Conservation (phyloP, 2,329 filamentous ascomycete species). For the Phaeoacremonium minimum region DNA sequence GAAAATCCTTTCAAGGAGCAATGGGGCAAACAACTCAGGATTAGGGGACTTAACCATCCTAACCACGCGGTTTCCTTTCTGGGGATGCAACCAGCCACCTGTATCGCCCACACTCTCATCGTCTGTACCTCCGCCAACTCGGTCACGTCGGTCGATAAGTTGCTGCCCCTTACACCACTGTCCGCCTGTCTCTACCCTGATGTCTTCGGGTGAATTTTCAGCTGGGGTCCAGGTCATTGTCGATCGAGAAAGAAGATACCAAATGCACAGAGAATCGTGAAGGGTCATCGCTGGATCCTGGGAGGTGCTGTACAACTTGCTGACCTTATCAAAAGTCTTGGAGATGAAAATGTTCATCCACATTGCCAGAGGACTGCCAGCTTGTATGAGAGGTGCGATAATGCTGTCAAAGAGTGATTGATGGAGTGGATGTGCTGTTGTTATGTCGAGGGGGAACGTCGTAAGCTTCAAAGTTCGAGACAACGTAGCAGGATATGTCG, state of each 20-base stretch:
- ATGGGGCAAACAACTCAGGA: slow-evolving; percentile 58
- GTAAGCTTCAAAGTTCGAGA: slow-evolving; percentile 61
- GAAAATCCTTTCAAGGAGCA: slow-evolving; percentile 65
- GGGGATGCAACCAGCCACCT: slow-evolving; percentile 68
- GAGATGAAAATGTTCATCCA: slow-evolving; percentile 71
- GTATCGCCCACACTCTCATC: slow-evolving; percentile 65
- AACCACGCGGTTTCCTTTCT: slow-evolving; percentile 75
- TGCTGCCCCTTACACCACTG: slow-evolving; percentile 96
- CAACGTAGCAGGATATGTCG: slow-evolving; percentile 60
- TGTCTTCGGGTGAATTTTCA: slow-evolving; percentile 67
- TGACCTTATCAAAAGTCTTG: slow-evolving; percentile 67
- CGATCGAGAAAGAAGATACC: slow-evolving; percentile 66
- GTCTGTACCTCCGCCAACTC: slow-evolving; percentile 43
- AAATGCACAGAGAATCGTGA: slow-evolving; percentile 75
- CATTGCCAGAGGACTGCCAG: slow-evolving; percentile 66
- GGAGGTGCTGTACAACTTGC: slow-evolving; percentile 54
- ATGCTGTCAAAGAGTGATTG: slow-evolving; percentile 52
- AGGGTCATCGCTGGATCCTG: slow-evolving; percentile 59
- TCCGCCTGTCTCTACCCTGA: slow-evolving; percentile 82
- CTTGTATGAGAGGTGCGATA: slow-evolving; percentile 49
- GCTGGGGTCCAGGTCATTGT: slow-evolving; percentile 55
- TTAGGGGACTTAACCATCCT: slow-evolving; percentile 69
- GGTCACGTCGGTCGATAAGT: slow-evolving; percentile 68
- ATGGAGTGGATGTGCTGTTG: slow-evolving; percentile 63
- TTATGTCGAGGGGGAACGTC: slow-evolving; percentile 77